A percentile compares a stretch with the other conserved stretches of the same genome.
Conservation (phyloP, 2,329 filamentous ascomycete species). For the Fusarium bactridioides region DNA sequence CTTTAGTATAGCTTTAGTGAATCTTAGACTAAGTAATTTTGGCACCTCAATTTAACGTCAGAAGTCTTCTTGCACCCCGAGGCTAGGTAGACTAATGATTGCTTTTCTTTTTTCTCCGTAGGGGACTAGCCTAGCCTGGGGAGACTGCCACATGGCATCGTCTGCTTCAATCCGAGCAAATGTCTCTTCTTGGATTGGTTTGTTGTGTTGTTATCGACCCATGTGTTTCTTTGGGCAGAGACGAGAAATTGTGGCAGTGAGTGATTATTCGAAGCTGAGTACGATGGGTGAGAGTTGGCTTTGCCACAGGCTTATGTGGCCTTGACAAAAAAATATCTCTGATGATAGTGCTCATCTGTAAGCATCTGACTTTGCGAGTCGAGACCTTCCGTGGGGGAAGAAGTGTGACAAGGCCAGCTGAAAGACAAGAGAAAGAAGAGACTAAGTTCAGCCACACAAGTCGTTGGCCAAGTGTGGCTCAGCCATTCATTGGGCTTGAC, state of each 20-base stretch:
- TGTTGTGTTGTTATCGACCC: constrained; percentile 7
- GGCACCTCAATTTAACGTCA: no score
- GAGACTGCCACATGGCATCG: constrained; percentile 36
- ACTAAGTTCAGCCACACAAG: constrained; percentile 6
- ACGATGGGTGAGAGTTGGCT: neutral
- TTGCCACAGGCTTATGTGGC: constrained; percentile 28
- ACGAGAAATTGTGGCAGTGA: constrained; percentile 14
- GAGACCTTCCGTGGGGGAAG: neutral
- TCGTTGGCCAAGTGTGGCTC: constrained; percentile 17
- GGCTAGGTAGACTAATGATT: constrained; percentile 11
- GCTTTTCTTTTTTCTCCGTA: neutral
- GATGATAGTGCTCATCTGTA: neutral
- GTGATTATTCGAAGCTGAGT: neutral
- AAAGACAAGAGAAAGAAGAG: constrained; percentile 10
- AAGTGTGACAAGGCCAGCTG: constrained; percentile 28
- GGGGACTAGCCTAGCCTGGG: neutral
- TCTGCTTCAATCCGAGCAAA: constrained; percentile 19
- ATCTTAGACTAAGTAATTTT: no score
- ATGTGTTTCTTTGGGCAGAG: constrained; percentile 4
- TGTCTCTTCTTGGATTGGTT: neutral
- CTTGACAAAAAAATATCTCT: constrained; percentile 4
- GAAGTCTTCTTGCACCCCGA: no score
- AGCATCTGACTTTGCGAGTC: neutral
- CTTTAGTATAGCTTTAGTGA: no score
- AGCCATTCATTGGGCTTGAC: constrained; percentile 3